phyloP scores from a whole-genome alignment of 2,329 filamentous ascomycete species.

The Tolypocladium cylindrosporum region DNA sequence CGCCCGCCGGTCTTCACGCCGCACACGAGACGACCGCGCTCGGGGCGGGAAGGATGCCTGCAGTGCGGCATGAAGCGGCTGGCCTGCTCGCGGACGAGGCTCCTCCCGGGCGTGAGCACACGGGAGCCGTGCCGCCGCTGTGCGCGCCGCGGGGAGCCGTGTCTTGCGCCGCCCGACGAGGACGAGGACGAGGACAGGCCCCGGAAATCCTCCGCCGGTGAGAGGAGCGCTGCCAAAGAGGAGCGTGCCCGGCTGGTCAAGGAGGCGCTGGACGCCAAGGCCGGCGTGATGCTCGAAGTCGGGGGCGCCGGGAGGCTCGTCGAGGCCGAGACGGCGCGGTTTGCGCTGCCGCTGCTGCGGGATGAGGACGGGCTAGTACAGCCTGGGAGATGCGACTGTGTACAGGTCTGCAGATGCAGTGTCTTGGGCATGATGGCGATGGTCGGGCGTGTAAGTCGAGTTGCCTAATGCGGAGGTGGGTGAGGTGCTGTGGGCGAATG shows the following conservation, averaged over 20 bases:
- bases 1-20: slow-evolving; percentile 9
- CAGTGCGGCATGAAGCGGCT: slow-evolving; percentile 12
- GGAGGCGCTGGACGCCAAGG: not conserved
- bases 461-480: not conserved
- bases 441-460: not conserved
- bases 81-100: slow-evolving; percentile 12
- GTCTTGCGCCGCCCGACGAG: not conserved
- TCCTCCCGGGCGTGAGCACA: not conserved
- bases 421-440: not conserved
- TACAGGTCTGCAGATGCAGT: not conserved
- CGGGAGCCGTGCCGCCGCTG: not conserved
- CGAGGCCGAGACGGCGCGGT: not conserved
- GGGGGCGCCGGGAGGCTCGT: not conserved
- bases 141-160: not conserved
- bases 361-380: not conserved
- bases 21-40: not conserved
- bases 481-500: not conserved
- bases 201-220: too few relatives aligned
- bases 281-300: not conserved
- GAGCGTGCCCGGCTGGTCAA: not conserved
- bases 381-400: not conserved
- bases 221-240: not conserved
- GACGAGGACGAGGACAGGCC: too few relatives aligned
- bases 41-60: slow-evolving; percentile 9
- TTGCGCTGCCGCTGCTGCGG: not conserved